Percentiles rank a stretch among this genome's conserved stretches.
phyloP scores from a whole-genome alignment of 2,329 filamentous ascomycete species.

The Grosmannia clavigera region DNA sequence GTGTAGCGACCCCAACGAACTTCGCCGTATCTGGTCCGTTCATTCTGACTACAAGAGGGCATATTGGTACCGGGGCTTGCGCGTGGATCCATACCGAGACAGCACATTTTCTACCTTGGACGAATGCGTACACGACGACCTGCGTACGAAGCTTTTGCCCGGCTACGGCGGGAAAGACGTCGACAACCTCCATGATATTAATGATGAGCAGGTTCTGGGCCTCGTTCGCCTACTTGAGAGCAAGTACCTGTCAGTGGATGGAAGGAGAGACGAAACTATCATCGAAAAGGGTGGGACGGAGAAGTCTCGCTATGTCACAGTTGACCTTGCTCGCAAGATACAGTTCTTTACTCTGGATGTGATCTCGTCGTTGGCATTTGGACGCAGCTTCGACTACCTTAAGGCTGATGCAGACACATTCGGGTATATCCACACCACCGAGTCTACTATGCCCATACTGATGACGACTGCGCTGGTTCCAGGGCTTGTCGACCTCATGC shows the following conservation, averaged over 20 bases:
- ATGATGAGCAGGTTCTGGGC: conserved; percentile 33
- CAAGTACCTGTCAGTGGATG: conserved; percentile 26
- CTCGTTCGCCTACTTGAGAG: conserved; percentile 31
- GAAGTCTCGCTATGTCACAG: neutral
- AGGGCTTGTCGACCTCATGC: conserved; percentile 26
- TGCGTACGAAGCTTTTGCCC: conserved; percentile 23
- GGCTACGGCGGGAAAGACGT: conserved; percentile 20
- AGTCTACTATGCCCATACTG: conserved; percentile 23
- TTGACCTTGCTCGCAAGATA: conserved; percentile 34
- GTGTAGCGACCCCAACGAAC: conserved; percentile 17
- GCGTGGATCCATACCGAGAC: conserved; percentile 36
- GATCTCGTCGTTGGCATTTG: conserved; percentile 38
- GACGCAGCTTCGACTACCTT: conserved; percentile 33
- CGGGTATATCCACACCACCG: conserved; percentile 26
- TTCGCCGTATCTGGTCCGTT: conserved; percentile 19
- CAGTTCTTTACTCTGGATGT: conserved; percentile 44
- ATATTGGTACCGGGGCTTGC: conserved; percentile 34
- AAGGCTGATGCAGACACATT: conserved; percentile 31
- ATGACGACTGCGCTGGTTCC: conserved; percentile 31
- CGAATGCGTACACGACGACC: conserved; percentile 27
- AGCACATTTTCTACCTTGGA: conserved; percentile 38
- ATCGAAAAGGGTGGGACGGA: neutral
- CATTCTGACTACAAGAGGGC: conserved; percentile 16
- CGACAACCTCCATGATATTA: conserved; percentile 17
- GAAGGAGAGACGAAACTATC: conserved; percentile 15